Evolutionary conservation across 345 rosid genomes (phyloP).

Genomic region (Atalantia buxifolia): DNA sequence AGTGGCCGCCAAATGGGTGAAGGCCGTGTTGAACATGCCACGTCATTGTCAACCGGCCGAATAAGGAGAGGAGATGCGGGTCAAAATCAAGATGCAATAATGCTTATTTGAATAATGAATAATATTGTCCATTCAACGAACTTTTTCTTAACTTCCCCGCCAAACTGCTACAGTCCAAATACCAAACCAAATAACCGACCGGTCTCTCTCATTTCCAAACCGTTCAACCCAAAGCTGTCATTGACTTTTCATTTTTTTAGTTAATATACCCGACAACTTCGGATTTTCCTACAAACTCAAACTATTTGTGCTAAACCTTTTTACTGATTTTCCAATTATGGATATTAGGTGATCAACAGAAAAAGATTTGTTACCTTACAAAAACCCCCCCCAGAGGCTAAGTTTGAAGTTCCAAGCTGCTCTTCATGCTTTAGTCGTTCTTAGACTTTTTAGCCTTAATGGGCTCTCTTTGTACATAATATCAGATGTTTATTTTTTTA

Average conservation of each 20-base stretch:
- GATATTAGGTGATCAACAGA: background rate
- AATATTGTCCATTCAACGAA: background rate
- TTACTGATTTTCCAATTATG: slow-evolving; percentile 11
- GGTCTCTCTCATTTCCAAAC: background rate
- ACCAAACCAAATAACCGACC: background rate
- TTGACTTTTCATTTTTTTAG: background rate
- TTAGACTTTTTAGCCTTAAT: background rate
- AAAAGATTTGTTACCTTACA: background rate
- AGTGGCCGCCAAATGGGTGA: background rate
- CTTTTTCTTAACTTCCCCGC: background rate
- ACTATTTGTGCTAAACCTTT: background rate
- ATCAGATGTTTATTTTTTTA: too few species aligned
- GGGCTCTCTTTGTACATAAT: background rate
- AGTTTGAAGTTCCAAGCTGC: background rate
- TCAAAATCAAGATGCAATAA: background rate
- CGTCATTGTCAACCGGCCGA: background rate
- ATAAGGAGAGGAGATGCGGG: background rate
- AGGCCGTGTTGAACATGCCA: background rate
- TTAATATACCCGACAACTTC: slow-evolving; percentile 24
- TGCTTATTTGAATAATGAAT: background rate
- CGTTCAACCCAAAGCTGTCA: background rate
- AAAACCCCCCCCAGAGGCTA: background rate
- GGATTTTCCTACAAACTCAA: slow-evolving; percentile 20
- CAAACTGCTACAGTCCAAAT: background rate
- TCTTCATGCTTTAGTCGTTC: background rate